Evolutionary conservation across 352 stramenopile genomes (phyloP).

Genomic region (Elongisporangium prolatum): DNA sequence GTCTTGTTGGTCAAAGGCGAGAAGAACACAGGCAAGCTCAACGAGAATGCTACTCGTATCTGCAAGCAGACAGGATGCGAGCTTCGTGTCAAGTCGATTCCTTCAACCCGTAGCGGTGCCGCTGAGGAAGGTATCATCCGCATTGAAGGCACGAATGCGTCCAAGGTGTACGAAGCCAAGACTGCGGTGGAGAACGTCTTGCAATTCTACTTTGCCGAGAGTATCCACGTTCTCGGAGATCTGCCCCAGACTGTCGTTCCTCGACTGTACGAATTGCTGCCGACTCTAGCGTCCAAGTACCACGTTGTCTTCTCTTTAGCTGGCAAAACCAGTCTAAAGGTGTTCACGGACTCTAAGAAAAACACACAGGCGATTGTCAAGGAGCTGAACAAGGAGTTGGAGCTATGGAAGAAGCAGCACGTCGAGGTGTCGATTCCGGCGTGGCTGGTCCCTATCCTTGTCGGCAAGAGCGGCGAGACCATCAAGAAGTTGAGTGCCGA

Average conservation of each 20-base stretch:
- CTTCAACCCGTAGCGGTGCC: slow-evolving; percentile 8
- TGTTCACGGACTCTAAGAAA: slow-evolving; percentile 66
- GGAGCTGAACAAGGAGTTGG: slow-evolving; percentile 39
- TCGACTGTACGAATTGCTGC: slow-evolving; percentile 59
- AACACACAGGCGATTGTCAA: slow-evolving; percentile 36
- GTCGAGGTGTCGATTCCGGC: slow-evolving; percentile 50
- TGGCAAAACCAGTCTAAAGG: slow-evolving; percentile 45
- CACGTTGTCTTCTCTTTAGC: slow-evolving; percentile 58
- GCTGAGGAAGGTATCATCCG: slow-evolving; percentile 39
- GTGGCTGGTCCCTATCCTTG: slow-evolving; percentile 64
- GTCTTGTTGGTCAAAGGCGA: slow-evolving; percentile 45
- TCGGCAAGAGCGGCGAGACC: slow-evolving; percentile 72
- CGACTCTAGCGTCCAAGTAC: slow-evolving; percentile 42
- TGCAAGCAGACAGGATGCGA: slow-evolving; percentile 75
- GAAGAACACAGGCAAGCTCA: slow-evolving; percentile 30
- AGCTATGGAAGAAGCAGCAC: slow-evolving; percentile 64
- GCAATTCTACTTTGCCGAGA: slow-evolving; percentile 74
- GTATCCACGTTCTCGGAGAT: slow-evolving; percentile 40
- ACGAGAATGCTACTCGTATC: slow-evolving; percentile 74
- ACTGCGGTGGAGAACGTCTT: slow-evolving; percentile 65
- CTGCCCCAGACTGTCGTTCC: slow-evolving; percentile 44
- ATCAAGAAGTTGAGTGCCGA: slow-evolving; percentile 71
- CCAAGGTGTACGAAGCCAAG: slow-evolving; percentile 73
- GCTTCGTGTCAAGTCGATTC: slow-evolving; percentile 44
- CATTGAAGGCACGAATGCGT: slow-evolving; percentile 57